Evolutionary conservation across 2,329 filamentous ascomycete genomes (phyloP), one percentile per base, ranked within the genome.

Genomic region (Botrytis hyacinthi): DNA sequence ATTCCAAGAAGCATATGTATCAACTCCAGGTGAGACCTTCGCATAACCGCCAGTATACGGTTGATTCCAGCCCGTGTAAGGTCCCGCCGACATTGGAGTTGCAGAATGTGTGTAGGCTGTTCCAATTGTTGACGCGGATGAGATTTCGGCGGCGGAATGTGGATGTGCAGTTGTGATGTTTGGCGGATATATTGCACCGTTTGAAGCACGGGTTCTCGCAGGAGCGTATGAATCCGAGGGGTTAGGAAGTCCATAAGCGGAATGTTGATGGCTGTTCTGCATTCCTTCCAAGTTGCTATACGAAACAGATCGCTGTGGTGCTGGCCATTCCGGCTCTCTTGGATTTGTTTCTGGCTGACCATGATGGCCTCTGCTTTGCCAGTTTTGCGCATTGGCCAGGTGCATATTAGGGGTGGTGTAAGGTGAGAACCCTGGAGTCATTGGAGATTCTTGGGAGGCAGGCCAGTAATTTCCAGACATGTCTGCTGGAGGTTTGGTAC

Each of bases 351-450:
- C 79, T 29, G 78, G 57, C 16, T 78, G 77, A 57, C 76, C 69
- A 40, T 81, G 80, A 51, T 77, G 68, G 26, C 77, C 76, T 61
- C 76, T 71, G 46, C 73, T 68, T 44, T 79, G 75, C 81, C 81
- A 82, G 72, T 76, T 79, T 59, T 79, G 78, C 10, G 75, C 71
- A n/a, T 77, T 77, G 29, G 77, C 75, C 42, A 78, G 76, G 54
- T 78, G 79, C 48, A 80, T 70, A 60, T 84, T 82, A 35, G 84
- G 82, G 9, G 83, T 42, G 4, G 42, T 81, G 77, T 87, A 89
- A 2, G 86, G 83, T 8, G 86, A 85, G 74, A 86, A 87, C 4
- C 84, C 85, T 0, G 86, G 82, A 5, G 85, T 85, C 48, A 88
- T 82, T 16, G 87, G 84, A 12, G 87, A 85, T 59, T 87, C 86